Conservation (phyloP, 257 asterid genomes). For the Parsonsia alboflavescens region DNA sequence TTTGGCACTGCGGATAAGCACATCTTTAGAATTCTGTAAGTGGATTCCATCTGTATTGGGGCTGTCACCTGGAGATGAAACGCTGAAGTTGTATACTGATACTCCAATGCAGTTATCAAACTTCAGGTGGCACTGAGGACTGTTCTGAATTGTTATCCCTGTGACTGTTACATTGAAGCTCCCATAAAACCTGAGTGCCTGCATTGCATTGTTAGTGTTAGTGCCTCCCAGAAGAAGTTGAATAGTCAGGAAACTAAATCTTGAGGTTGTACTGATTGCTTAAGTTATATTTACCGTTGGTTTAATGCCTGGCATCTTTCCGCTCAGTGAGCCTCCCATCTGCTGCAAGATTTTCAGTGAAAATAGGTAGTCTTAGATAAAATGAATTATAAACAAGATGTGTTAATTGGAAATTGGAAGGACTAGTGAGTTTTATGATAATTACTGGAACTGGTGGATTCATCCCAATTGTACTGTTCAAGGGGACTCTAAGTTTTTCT, state of each 20-base stretch:
- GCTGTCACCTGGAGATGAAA: slow-evolving; percentile 77
- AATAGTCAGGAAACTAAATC: not conserved
- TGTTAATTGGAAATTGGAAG: slow-evolving; percentile 7
- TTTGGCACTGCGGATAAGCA: slow-evolving; percentile 54
- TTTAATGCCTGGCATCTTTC: slow-evolving; percentile 68
- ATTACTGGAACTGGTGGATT: slow-evolving; percentile 52
- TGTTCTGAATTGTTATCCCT: slow-evolving; percentile 66
- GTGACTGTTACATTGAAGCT: slow-evolving; percentile 79
- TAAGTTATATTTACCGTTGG: slow-evolving; percentile 66
- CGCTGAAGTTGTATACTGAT: slow-evolving; percentile 53
- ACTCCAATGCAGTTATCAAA: slow-evolving; percentile 82
- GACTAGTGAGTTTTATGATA: slow-evolving; percentile 5
- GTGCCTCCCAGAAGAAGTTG: not conserved
- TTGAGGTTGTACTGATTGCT: not conserved
- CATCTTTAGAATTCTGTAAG: slow-evolving; percentile 80
- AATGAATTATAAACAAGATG: not conserved
- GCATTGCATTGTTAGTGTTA: slow-evolving; percentile 15
- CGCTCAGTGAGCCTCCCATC: slow-evolving; percentile 42
- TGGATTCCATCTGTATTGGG: slow-evolving; percentile 97
- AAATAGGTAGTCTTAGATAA: slow-evolving; percentile 2
- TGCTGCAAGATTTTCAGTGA: slow-evolving; percentile 24
- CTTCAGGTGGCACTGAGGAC: slow-evolving; percentile 85
- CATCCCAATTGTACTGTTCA: slow-evolving; percentile 36
- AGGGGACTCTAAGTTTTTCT: slow-evolving; percentile 56
- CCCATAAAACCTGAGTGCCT: slow-evolving; percentile 87